Percentiles rank a stretch among this genome's conserved stretches.
Evolutionary conservation across 2,329 filamentous ascomycete species (phyloP).

Genomic region (Botrytis galanthina): DNA sequence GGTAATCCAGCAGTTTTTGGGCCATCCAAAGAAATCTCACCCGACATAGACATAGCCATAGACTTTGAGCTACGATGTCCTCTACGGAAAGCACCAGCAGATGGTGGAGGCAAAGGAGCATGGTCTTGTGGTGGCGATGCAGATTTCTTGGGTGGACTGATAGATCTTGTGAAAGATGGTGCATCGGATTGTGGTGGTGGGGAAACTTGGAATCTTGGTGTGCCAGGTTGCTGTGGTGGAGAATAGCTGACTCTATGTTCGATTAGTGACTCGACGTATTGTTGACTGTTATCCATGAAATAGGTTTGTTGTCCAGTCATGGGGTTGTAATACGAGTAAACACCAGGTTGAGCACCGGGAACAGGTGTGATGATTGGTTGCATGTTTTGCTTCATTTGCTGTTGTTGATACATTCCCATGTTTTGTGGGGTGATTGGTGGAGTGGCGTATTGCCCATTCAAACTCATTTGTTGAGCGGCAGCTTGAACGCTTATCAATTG

Average conservation of each 20-base stretch:
- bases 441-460: conserved; percentile 58
- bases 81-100: conserved; percentile 87
- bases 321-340: conserved; percentile 83
- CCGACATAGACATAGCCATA: conserved; percentile 42
- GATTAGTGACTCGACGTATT: conserved; percentile 43
- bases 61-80: conserved; percentile 90
- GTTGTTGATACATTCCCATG: conserved; percentile 51
- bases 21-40: conserved; percentile 34
- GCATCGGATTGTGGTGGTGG: conserved; percentile 65
- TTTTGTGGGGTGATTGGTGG: conserved; percentile 52
- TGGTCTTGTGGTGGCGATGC: conserved; percentile 68
- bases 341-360: conserved; percentile 66
- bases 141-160: conserved; percentile 63
- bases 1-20: conserved; percentile 63
- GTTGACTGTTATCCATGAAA: conserved; percentile 53
- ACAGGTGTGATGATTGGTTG: conserved; percentile 48
- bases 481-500: conserved; percentile 82
- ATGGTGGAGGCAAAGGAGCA: conserved; percentile 78
- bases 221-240: conserved; percentile 53
- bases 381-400: conserved; percentile 39
- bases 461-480: conserved; percentile 77
- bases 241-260: conserved; percentile 42
- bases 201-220: conserved; percentile 77
- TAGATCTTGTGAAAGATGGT: conserved; percentile 57
- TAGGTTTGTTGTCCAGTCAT: conserved; percentile 81